A percentile compares a stretch with the other conserved stretches of the same genome.
These are phyloP conservation scores for Cryomyces minteri DNA, from an alignment of 495 filamentous ascomycete genomes.

Conservation along the genomic window DNA sequence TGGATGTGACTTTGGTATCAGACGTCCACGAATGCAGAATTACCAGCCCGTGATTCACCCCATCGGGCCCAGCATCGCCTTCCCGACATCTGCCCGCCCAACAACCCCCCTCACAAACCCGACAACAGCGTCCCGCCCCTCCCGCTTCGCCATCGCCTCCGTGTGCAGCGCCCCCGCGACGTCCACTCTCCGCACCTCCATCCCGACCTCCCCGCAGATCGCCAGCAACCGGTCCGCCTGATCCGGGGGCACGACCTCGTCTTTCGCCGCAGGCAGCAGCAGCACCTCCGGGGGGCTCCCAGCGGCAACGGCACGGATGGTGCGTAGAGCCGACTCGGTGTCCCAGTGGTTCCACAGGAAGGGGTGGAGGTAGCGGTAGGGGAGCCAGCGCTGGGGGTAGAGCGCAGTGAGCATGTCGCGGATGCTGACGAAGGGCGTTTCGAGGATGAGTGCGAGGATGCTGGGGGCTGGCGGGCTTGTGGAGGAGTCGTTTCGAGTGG, in stretches of 20 bases:
- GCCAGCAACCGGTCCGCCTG: constrained; percentile 31
- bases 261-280: constrained; percentile 41
- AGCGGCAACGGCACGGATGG: constrained; percentile 12
- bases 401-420: constrained; percentile 53
- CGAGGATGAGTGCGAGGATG: constrained; percentile 34
- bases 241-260: constrained; percentile 47
- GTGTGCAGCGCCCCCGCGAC: constrained; percentile 34
- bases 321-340: constrained; percentile 17
- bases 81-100: no score
- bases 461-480: constrained; percentile 5
- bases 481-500: not conserved
- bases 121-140: constrained; percentile 27
- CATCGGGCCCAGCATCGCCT: no score
- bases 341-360: constrained; percentile 40
- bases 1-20: no score
- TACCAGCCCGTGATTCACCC: no score
- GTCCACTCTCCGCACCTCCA: constrained; percentile 17
- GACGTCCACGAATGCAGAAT: no score
- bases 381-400: constrained; percentile 71
- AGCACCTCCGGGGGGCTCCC: constrained; percentile 20
- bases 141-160: constrained; percentile 23
- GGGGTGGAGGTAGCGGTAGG: constrained; percentile 43
- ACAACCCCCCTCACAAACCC: not conserved
- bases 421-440: constrained; percentile 60
- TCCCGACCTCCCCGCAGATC: constrained; percentile 14